Conservation (phyloP, 225 moss, liverwort and hornwort genomes). For the Bryum argenteum region DNA sequence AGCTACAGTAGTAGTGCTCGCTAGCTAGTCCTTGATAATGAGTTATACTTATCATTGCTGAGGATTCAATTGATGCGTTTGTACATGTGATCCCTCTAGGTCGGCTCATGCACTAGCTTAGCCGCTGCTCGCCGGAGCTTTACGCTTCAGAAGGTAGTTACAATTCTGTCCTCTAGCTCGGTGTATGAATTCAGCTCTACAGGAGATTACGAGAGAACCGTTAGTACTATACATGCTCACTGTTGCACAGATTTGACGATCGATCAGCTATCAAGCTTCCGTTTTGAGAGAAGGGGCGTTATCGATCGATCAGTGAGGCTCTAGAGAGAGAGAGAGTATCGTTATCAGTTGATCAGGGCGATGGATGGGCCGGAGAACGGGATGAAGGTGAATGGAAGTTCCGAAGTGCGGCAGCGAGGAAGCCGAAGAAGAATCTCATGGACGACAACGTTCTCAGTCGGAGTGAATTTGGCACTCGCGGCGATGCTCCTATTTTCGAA, state of each 20-base stretch:
- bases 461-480: constrained; percentile 41
- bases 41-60: too few relatives aligned
- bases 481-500: constrained; percentile 20
- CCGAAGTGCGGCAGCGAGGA: not conserved
- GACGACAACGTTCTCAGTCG: constrained; percentile 33
- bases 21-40: too few relatives aligned
- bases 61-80: not conserved
- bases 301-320: not conserved
- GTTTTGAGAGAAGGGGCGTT: too few relatives aligned
- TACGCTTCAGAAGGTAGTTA: not conserved
- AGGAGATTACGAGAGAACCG: not conserved
- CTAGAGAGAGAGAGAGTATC: too few relatives aligned
- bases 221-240: constrained; percentile 7
- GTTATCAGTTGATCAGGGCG: too few relatives aligned
- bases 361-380: too few relatives aligned
- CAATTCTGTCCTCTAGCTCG: constrained; percentile 4
- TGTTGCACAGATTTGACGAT: not conserved
- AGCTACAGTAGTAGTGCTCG: too few relatives aligned
- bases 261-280: too few relatives aligned
- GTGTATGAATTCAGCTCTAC: not conserved
- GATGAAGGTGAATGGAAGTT: constrained; percentile 3
- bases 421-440: constrained; percentile 35
- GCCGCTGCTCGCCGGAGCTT: not conserved
- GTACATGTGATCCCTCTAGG: not conserved
- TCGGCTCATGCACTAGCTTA: not conserved